Base-by-base conservation (phyloP, 345 rosid genomes). In the Eucalyptus curtisii region DNA sequence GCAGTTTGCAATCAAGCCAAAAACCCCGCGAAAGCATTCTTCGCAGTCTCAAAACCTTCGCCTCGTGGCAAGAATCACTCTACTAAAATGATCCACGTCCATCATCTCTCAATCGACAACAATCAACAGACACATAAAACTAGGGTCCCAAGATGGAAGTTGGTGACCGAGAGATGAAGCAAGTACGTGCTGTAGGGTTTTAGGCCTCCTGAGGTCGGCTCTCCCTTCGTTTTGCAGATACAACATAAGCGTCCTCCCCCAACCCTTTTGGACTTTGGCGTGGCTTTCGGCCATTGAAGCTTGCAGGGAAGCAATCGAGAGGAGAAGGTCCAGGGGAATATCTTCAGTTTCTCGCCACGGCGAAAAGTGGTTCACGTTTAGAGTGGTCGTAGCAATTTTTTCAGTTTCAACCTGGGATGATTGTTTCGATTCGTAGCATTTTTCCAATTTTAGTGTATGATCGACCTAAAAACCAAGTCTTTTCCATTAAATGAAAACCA, bases 191-290 rank as follows among this genome's bases (percentile, higher is more conserved):
- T 96, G 95, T 89, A 96, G 94, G 91, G 98, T 95, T 95, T 95
- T 96, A 71, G 99, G 99, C 92, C 99, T 91, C 88, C 94, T 97
- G 88, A 97, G 98, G 27, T 94, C 97, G 22, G 97, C 92, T 50
- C 93, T 93, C 88, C 94, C 92, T 84, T 91, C 92, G 88, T 92
- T 45, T 8, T 91, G 87, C 99, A 96, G 81, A 94, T 53, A 90
- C 94, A 92, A 88, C 97, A 97, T 50, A 93, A 91, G 50, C 99
- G 95, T 89, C 88, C 87, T 13, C 90, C 86, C 47, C 84, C 92
- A 13, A 80, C 42, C 42, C 90, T 92, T 96, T 91, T 89, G 93
- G 55, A 89, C 86, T 88, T 89, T 92, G 31, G 89, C 27, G 45
- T 88, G 90, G 89, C 89, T 30, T 87, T 86, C 93, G 88, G 90